Evolutionary conservation across 1,284 basidiomycete species (phyloP).

Genomic region (Trametes pubescens): DNA sequence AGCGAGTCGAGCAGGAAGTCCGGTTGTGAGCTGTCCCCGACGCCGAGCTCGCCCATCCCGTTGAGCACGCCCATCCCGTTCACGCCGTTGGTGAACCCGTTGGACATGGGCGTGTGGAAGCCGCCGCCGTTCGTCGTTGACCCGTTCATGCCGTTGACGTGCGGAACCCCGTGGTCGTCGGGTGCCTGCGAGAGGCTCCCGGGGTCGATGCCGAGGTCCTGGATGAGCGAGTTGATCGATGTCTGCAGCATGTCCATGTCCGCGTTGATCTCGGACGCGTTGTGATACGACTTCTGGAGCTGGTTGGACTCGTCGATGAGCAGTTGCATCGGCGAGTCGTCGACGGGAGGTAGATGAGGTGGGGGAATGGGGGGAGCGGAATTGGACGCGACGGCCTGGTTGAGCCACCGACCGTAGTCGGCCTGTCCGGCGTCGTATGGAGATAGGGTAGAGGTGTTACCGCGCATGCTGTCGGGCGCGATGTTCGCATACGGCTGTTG

Average conservation of each 20-base stretch:
- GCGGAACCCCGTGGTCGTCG: constrained; percentile 23
- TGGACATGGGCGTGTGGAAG: constrained; percentile 16
- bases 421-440: constrained; percentile 41
- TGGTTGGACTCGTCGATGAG: constrained; percentile 47
- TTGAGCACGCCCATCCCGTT: constrained; percentile 9
- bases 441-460: constrained; percentile 35
- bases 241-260: constrained; percentile 79
- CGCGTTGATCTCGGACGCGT: constrained; percentile 70
- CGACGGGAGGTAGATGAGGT: constrained; percentile 21
- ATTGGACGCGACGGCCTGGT: constrained; percentile 34
- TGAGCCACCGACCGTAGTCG: constrained; percentile 31
- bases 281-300: constrained; percentile 66
- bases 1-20: constrained; percentile 62
- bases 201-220: constrained; percentile 73
- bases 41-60: constrained; percentile 22
- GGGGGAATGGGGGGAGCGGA: constrained; percentile 24
- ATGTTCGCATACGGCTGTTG: constrained; percentile 33
- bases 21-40: constrained; percentile 25
- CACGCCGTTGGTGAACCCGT: constrained; percentile 15
- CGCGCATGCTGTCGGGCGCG: constrained; percentile 15
- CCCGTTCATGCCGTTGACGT: constrained; percentile 16
- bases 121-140: constrained; percentile 5
- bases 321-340: constrained; percentile 48
- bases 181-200: constrained; percentile 41
- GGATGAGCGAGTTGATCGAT: constrained; percentile 78